Conservation (phyloP, 2,329 filamentous ascomycete genomes). For the Onygena corvina region DNA sequence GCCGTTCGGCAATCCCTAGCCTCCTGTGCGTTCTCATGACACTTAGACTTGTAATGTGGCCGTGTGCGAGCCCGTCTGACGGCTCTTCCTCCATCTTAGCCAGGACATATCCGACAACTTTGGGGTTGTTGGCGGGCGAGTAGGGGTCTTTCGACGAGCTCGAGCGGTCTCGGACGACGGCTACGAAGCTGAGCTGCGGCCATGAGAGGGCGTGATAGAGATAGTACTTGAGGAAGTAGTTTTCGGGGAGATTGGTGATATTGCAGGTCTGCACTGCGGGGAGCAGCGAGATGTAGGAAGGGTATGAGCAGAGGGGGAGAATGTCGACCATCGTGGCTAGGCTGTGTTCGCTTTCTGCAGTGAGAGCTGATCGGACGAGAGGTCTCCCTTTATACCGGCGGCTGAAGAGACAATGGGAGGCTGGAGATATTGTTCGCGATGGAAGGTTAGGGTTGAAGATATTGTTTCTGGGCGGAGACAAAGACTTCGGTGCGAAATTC, state of each 20-base stretch:
- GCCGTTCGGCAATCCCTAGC: constrained; percentile 85
- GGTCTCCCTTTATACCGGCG: background rate
- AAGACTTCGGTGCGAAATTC: too few species aligned
- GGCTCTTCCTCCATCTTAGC: constrained; percentile 99
- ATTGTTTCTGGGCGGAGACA: too few species aligned
- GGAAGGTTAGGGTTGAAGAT: too few species aligned
- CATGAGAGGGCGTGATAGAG: constrained; percentile 97
- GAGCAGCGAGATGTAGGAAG: constrained; percentile 67
- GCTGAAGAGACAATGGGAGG: background rate
- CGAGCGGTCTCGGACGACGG: constrained; percentile 76
- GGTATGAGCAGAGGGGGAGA: constrained; percentile 36
- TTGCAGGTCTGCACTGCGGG: constrained; percentile 89
- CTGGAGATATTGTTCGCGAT: background rate
- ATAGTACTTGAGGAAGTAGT: constrained; percentile 99
- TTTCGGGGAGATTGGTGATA: constrained; percentile 96
- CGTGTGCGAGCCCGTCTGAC: constrained; percentile 76
- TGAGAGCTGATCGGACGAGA: background rate
- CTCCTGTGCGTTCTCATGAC: constrained; percentile 94
- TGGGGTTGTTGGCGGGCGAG: constrained; percentile 50
- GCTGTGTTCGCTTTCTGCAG: background rate
- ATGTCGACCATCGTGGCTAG: constrained; percentile 37
- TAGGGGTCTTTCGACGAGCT: constrained; percentile 58
- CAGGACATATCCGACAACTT: constrained; percentile 97
- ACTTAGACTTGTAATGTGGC: constrained; percentile 87
- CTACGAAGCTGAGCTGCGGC: constrained; percentile 94